Conservation (phyloP, 768 basidiomycete species). For the Royoungia palumana region DNA sequence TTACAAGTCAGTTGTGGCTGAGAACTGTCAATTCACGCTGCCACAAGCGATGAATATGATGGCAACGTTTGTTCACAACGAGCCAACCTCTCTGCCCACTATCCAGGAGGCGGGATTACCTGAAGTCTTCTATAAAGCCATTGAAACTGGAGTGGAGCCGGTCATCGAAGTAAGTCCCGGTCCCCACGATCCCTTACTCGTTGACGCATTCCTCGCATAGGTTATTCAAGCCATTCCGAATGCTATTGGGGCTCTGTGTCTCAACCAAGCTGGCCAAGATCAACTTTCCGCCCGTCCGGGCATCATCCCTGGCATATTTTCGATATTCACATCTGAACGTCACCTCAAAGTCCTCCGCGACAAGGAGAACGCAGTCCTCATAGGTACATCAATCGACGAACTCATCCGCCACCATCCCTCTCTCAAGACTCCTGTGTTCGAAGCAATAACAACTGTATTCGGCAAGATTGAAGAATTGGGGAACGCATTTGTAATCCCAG, state of each 20-base stretch:
- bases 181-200: background rate
- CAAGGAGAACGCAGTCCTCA: slow-evolving; percentile 86
- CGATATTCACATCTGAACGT: slow-evolving; percentile 80
- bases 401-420: slow-evolving; percentile 93
- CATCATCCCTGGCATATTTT: slow-evolving; percentile 82
- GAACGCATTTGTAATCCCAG: slow-evolving; percentile 49
- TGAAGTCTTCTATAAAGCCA: slow-evolving; percentile 80
- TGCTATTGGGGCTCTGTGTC: slow-evolving; percentile 92
- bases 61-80: slow-evolving; percentile 97
- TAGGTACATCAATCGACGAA: slow-evolving; percentile 91
- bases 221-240: slow-evolving; percentile 92
- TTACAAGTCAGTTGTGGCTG: no score
- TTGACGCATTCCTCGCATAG: slow-evolving; percentile 36
- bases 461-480: slow-evolving; percentile 74
- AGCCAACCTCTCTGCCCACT: slow-evolving; percentile 89
- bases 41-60: slow-evolving; percentile 80
- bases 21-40: slow-evolving; percentile 14
- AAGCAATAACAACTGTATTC: slow-evolving; percentile 68
- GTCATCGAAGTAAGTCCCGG: slow-evolving; percentile 68
- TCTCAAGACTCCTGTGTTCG: slow-evolving; percentile 76
- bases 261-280: slow-evolving; percentile 86
- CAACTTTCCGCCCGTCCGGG: slow-evolving; percentile 73
- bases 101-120: slow-evolving; percentile 93
- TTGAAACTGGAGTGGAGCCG: slow-evolving; percentile 82
- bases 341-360: slow-evolving; percentile 84